Base-by-base conservation (phyloP, 2,329 filamentous ascomycete species). In the Beauveria pseudobassiana region DNA sequence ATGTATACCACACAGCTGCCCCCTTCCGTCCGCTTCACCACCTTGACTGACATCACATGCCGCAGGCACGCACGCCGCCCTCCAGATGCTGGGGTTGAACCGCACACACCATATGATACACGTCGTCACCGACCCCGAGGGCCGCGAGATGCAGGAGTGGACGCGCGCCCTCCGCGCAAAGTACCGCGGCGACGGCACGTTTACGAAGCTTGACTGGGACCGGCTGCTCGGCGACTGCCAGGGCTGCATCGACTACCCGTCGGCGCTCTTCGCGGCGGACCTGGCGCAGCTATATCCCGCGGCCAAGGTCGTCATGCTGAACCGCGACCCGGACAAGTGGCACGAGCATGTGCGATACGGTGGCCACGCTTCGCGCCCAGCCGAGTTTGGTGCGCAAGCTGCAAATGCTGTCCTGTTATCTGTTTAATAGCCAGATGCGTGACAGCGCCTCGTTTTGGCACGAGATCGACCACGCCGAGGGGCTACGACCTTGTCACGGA, bases 401-500 rank as follows among this genome's bases (percentile, higher is more conserved):
- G 69, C 66, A 73, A 22, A 72, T 63, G 40, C 56, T 50, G 63
- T 71, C 62, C 55, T 72, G 52, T 38, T 50, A 28, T n/a, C 45
- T 62, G 51, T 18, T 56, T n/a, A 10, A 12, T 14, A 3, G 20
- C 71, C 6, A 59, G 58, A 2, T 52, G 60, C 53, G 62, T 38
- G 14, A 61, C 51, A 3, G 42, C 24, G 61, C 50, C 12, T 55
- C 46, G 10, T 60, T 62, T 18, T 62, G 53, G 48, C 45, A 28
- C 24, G 65, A 51, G 16, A n/a, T 62, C 3, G 5, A 12, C 26
- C 28, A 43, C 26, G 51, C 60, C 20, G 63, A 63, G n/a, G 38
- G 38, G 46, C 7, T 73, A 68, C 40, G 66, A 75, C 30, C 72
- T 74, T 48, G 67, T 67, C 18, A 62, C 62, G 48, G 74, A 77